Conservation (phyloP, 2,329 filamentous ascomycete species). For the Microdochium trichocladiopsis region DNA sequence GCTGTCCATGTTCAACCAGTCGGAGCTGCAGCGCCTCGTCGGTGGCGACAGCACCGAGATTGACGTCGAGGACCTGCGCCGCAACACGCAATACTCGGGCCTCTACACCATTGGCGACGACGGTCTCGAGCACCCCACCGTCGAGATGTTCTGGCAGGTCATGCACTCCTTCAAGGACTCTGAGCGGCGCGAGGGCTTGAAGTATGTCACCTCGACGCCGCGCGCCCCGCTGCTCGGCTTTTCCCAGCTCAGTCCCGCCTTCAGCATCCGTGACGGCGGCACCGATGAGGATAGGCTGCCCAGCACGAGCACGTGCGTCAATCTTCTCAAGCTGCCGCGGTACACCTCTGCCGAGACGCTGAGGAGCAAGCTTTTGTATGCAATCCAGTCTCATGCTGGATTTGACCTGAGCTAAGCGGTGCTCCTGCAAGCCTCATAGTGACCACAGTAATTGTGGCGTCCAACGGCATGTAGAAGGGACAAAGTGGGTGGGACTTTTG, state of each 20-base stretch:
- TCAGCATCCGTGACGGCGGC: slow-evolving; percentile 83
- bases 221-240: slow-evolving; percentile 87
- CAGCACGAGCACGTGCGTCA: slow-evolving; percentile 94
- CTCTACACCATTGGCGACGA: slow-evolving; percentile 89
- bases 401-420: slow-evolving; percentile 86
- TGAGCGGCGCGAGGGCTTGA: slow-evolving; percentile 79
- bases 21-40: slow-evolving; percentile 86
- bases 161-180: slow-evolving; percentile 69
- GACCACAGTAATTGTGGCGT: too few relatives aligned
- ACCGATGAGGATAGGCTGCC: slow-evolving; percentile 71
- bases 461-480: too few relatives aligned
- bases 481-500: too few relatives aligned
- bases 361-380: slow-evolving; percentile 79
- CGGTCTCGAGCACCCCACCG: slow-evolving; percentile 73
- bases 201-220: slow-evolving; percentile 93
- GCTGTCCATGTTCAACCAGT: slow-evolving; percentile 98
- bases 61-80: slow-evolving; percentile 76
- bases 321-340: slow-evolving; percentile 83
- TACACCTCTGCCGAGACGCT: slow-evolving; percentile 63
- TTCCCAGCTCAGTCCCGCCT: slow-evolving; percentile 72
- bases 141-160: slow-evolving; percentile 87
- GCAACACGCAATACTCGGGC: slow-evolving; percentile 81
- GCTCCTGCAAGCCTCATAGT: too few relatives aligned
- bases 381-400: slow-evolving; percentile 81
- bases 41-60: slow-evolving; percentile 83